Evolutionary conservation across 2,329 filamentous ascomycete species (phyloP), one percentile per base, ranked within the genome.

Genomic region (Alternaria dauci): DNA sequence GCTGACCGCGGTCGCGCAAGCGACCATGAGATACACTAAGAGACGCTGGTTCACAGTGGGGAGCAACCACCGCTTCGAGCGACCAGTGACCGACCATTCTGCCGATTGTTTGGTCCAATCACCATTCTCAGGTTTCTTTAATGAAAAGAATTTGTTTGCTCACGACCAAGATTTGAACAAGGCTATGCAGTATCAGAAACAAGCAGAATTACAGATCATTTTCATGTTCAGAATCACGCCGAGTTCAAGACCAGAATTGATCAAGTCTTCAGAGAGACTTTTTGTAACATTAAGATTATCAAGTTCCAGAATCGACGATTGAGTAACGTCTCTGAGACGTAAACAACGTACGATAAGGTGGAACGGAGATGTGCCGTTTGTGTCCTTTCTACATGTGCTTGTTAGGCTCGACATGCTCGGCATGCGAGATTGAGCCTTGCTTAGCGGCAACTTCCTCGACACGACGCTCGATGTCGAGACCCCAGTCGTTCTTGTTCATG

Each of bases 391-490:
- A 23, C 26, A 25, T 36, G 16, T 23, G n/a, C 26, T n/a, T 36
- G 16, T 38, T 36, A 6, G 18, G 14, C 20, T 20, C 36, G 2
- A 38, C 54, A 34, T 60, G 18, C 50, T 75, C 71, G 3, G 59
- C 56, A 30, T 74, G 69, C 0, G 66, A 65, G 9, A 67, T 43
- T 0, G 68, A 71, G 5, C 70, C 72, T 52, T 72, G 69, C 79
- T 89, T 89, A 55, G 83, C 81, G 71, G 83, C 81, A 46, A 87
- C 85, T 73, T 88, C 86, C 55, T 83, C 81, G 5, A 87, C 81
- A 41, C 87, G 80, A 34, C 84, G 81, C 78, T 90, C 87, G 39
- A 91, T 72, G 71, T 91, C 88, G 63, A 16, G n/a, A 7, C 16
- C 16, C 8, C n/a, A 89, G 30, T 85, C 80, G 44, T 79, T 75